Base-by-base conservation (phyloP, 1,284 basidiomycete genomes). In the Anthracocystis walkeri region DNA sequence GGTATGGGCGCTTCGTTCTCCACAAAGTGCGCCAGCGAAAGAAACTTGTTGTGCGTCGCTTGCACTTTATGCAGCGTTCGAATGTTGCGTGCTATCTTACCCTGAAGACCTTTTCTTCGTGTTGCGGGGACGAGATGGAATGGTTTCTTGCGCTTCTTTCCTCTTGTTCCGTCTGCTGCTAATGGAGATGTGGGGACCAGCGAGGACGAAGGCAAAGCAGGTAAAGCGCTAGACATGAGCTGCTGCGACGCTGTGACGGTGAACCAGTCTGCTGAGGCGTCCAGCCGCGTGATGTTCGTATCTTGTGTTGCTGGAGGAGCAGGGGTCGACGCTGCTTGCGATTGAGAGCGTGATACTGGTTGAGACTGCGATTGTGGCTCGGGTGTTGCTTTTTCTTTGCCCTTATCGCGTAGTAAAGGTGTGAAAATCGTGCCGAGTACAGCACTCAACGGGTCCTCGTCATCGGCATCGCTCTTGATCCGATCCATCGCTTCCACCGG, bases 1-100 rank as follows among this genome's bases (percentile, higher is more conserved):
- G 82, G 81, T 25, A 84, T 73, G 12, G 82, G 81, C 29, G 80
- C 68, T 53, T 82, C 82, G 50, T 75, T 76, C 70, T 81, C 79
- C 10, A 81, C 78, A 23, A 63, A 73, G 52, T 78, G 75, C 23
- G 79, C 77, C 18, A 84, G 63, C 20, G 66, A 65, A 48, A 75
- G 70, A 54, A 82, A 80, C 62, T 83, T 84, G 46, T 51, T 49
- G 56, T 82, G 80, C 31, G 82, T 83, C 38, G 66, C 63, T 44
- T 82, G 76, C 38, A 84, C 66, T n/a, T 79, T 76, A 16, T 71
- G 77, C 18, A 84, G 49, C 7, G 79, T 82, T 4, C 65, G 71
- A 25, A 84, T 77, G 52, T 84, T 84, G 40, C 72, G 74, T 27
- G 77, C 77, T 23, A 83, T 62, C 50, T 58, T 56, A 20, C 77